Conservation (phyloP, 2,329 filamentous ascomycete genomes). For the Arthroderma sp. region DNA sequence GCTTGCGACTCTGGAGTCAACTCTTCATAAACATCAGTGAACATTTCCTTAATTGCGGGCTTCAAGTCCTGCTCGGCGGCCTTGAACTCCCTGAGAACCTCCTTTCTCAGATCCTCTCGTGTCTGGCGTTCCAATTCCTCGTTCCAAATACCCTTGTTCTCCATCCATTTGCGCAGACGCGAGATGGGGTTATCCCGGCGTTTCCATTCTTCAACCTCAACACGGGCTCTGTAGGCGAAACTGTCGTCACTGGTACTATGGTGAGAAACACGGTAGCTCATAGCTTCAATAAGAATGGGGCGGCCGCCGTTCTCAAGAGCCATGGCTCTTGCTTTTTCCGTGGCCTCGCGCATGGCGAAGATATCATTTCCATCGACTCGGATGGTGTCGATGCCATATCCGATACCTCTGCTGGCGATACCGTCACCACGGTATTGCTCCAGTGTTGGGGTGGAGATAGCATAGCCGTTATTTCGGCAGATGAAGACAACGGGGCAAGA, state of each 20-base stretch:
- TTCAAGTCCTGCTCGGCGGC: constrained; percentile 50
- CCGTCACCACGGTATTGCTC: constrained; percentile 88
- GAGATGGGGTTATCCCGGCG: constrained; percentile 78
- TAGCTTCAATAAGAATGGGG: constrained; percentile 81
- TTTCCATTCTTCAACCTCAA: constrained; percentile 95
- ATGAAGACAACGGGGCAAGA: constrained; percentile 82
- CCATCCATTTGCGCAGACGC: constrained; percentile 78
- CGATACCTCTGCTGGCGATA: constrained; percentile 72
- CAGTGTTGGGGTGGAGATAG: constrained; percentile 76
- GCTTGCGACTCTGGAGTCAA: constrained; percentile 63
- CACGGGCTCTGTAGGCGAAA: constrained; percentile 83
- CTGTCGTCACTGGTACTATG: constrained; percentile 96
- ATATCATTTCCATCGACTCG: constrained; percentile 91
- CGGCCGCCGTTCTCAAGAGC: constrained; percentile 69
- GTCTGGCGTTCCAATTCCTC: constrained; percentile 67
- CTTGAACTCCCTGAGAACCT: constrained; percentile 71
- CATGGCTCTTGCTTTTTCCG: constrained; percentile 60
- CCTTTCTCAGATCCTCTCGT: constrained; percentile 52
- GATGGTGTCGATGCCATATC: constrained; percentile 89
- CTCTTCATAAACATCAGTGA: constrained; percentile 81
- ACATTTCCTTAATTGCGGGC: constrained; percentile 43
- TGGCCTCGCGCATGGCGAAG: constrained; percentile 73
- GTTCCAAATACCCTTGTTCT: constrained; percentile 69
- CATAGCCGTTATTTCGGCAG: constrained; percentile 86
- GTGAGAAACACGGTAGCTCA: constrained; percentile 96